Conservation (phyloP, 108 stramenopile genomes). For the Nitzschia palea region DNA sequence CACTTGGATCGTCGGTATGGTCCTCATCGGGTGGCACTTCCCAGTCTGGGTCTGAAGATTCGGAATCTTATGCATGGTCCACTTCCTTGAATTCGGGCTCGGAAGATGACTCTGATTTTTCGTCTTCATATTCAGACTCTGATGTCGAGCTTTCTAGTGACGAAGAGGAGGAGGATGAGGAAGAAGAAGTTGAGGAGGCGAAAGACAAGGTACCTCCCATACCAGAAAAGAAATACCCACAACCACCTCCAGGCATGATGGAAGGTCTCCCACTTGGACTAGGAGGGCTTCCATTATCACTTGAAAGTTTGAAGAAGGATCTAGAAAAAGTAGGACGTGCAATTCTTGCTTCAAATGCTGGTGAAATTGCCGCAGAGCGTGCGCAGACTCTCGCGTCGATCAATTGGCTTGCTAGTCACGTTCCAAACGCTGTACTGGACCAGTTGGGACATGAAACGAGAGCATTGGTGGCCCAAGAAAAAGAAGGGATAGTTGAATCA, state of each 20-base stretch:
- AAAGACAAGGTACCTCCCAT: neutral
- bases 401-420: slow-evolving; percentile 56
- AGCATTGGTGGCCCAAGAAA: slow-evolving; percentile 12
- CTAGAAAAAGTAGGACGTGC: slow-evolving; percentile 26
- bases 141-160: neutral
- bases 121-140: neutral
- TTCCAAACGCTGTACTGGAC: slow-evolving; percentile 55
- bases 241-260: slow-evolving; percentile 2
- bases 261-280: slow-evolving; percentile 6
- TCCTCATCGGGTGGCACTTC: neutral
- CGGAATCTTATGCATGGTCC: slow-evolving; percentile 3
- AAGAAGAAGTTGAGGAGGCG: neutral
- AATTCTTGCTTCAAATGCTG: slow-evolving; percentile 13
- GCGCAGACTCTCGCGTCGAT: slow-evolving; percentile 51
- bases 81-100: neutral
- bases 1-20: slow-evolving; percentile 2
- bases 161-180: too few relatives aligned
- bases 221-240: neutral
- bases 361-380: slow-evolving; percentile 31
- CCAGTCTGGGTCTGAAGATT: neutral
- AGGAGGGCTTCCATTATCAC: slow-evolving; percentile 4
- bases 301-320: slow-evolving; percentile 14
- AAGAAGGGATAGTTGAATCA: neutral
- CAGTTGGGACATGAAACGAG: slow-evolving; percentile 33
- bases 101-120: neutral